Evolutionary conservation across 208 protist genomes (phyloP).

Genomic region (Trypanosoma theileri): DNA sequence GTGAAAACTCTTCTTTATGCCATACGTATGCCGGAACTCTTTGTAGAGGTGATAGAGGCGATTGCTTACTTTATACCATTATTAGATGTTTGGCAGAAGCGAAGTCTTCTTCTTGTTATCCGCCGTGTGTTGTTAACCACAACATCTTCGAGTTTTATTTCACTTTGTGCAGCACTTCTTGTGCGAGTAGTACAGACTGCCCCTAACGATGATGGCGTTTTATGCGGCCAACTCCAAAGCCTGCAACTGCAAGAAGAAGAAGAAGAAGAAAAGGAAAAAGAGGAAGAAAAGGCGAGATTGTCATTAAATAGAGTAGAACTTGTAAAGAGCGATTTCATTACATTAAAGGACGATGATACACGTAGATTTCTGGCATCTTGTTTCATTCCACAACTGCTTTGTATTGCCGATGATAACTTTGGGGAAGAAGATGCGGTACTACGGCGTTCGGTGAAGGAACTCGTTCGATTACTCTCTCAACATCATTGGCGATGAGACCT

Average conservation of each 20-base stretch:
- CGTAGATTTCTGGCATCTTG: slow-evolving; percentile 10
- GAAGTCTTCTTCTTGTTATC: slow-evolving; percentile 45
- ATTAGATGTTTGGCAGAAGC: slow-evolving; percentile 59
- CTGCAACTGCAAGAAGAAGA: not conserved
- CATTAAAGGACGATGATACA: slow-evolving; percentile 11
- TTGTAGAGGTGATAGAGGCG: slow-evolving; percentile 40
- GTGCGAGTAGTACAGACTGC: slow-evolving; percentile 7
- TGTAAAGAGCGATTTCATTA: slow-evolving; percentile 8
- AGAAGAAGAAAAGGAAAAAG: not conserved
- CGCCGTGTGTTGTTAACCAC: slow-evolving; percentile 36
- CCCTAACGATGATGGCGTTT: not conserved
- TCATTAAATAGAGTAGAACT: not conserved
- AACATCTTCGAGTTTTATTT: slow-evolving; percentile 9
- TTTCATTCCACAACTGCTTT: slow-evolving; percentile 25
- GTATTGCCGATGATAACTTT: slow-evolving; percentile 17
- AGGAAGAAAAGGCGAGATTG: not conserved
- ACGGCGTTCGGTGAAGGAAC: slow-evolving; percentile 6
- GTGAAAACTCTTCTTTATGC: slow-evolving; percentile 21
- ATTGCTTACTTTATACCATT: slow-evolving; percentile 46
- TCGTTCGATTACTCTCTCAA: slow-evolving; percentile 8
- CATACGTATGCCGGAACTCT: slow-evolving; percentile 26
- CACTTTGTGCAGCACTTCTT: slow-evolving; percentile 20
- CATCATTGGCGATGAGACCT: slow-evolving; percentile 3
- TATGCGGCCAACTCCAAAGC: not conserved
- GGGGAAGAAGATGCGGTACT: slow-evolving; percentile 23